Evolutionary conservation across 441 rosid genomes (phyloP), one percentile per base, ranked within the genome.

Genomic region (Erodium chrysanthum): DNA sequence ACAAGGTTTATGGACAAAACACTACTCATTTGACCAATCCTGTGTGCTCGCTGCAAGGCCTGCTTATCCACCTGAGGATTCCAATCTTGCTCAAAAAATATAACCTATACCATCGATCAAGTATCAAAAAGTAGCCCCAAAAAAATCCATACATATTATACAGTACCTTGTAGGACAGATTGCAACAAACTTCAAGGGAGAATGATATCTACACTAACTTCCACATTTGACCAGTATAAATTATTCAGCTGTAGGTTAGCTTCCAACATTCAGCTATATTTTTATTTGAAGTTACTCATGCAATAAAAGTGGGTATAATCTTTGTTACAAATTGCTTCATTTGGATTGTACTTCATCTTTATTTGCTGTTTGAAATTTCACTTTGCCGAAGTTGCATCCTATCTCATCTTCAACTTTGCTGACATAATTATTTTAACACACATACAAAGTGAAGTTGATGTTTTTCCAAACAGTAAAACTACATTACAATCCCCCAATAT

Each of bases 81-180:
- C 98, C 98, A 92, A 71, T 92, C 96, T 85, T 92, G 96, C 79
- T 92, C 98, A 18, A 84, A 92, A 75, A 90, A 88, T 74, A 92
- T 86, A 72, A 90, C 96, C 98, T 92, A 81, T 61, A 64, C 29
- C 67, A 71, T 23, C 18, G 63, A 76, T 61, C 31, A 70, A 72
- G 69, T 73, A 59, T 20, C 12, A n/a, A 52, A 25, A 23, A 56
- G 64, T 33, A 52, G 21, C 56, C 56, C 20, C 20, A 7, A 62
- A 21, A 54, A 33, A 65, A 2, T 9, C 37, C 7, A 22, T 5
- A 10, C 29, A 42, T 8, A 59, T 14, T 17, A 25, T 14, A 60
- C 8, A n/a, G 21, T 37, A 21, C 59, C 46, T 42, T 66, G 40
- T 27, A 66, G 29, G 37, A 61, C 66, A 56, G 42, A 59, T 62